Evolutionary conservation across 2,329 filamentous ascomycete species (phyloP).

Genomic region (Zasmidium angulare): DNA sequence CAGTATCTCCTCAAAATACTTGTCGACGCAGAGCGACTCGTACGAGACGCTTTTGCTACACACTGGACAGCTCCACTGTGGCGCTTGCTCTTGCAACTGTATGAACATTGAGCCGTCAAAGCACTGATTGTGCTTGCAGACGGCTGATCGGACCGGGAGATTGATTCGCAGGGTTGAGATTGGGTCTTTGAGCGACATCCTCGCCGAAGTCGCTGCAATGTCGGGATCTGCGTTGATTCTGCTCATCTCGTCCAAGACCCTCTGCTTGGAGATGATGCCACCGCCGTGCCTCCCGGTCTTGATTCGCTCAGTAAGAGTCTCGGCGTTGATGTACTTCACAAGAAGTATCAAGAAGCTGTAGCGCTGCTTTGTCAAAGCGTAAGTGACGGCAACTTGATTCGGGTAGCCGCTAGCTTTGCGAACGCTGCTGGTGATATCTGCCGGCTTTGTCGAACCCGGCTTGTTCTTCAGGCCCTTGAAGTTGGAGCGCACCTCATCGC

Average conservation of each 20-base stretch:
- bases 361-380: constrained; percentile 81
- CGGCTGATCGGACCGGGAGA: constrained; percentile 73
- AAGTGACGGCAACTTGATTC: constrained; percentile 83
- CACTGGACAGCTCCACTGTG: constrained; percentile 93
- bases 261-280: constrained; percentile 70
- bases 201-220: constrained; percentile 81
- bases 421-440: constrained; percentile 80
- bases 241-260: constrained; percentile 76
- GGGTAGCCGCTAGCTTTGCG: constrained; percentile 67
- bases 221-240: constrained; percentile 78
- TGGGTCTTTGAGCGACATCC: constrained; percentile 90
- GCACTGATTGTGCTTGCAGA: constrained; percentile 88
- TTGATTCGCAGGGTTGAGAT: constrained; percentile 80
- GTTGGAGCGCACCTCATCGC: constrained; percentile 86
- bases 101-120: constrained; percentile 93
- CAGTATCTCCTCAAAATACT: constrained; percentile 88
- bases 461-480: constrained; percentile 93
- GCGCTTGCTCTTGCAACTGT: constrained; percentile 91
- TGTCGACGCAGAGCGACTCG: constrained; percentile 80
- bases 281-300: constrained; percentile 52
- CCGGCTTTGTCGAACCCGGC: constrained; percentile 88
- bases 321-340: constrained; percentile 70
- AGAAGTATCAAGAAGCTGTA: constrained; percentile 66
- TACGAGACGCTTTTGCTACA: constrained; percentile 83
- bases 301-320: constrained; percentile 69